Evolutionary conservation across 768 basidiomycete species (phyloP), one percentile per base, ranked within the genome.

Genomic region (Russula virescens): DNA sequence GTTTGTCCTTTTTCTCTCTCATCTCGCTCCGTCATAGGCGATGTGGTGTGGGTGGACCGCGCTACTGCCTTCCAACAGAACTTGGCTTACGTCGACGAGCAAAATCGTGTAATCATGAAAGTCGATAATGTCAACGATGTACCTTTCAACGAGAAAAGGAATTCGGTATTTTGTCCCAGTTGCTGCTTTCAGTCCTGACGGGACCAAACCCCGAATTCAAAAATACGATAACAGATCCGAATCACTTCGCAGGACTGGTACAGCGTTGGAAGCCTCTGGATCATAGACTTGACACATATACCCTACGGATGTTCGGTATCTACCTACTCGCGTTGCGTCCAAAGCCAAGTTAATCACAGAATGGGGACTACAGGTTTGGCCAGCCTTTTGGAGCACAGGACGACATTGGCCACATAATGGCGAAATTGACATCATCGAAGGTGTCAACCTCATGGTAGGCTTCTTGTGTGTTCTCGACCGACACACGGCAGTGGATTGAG

Each of bases 91-190:
- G 71, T 88, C 66, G 85, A 87, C 65, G 68, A 68, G 47, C 78
- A 78, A 1, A 84, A 87, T 8, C 82, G 86, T 59, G 86, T 84
- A 6, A 79, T 94, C 64, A 76, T 94, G 53, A 84, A 80, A 68
- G 89, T 92, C 7, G 90, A 92, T 76, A 89, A 90, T 69, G 73
- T 74, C 9, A 83, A 83, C 13, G 78, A 78, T 49, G 80, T 90
- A 1, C 72, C 76, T 18, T 73, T 71, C 26, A 78, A 79, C 59
- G 68, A 81, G 48, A 79, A 83, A 64, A 76, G 89, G 46, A 82
- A 85, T 66, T 80, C 88, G 31, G 88, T 90, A 63, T 61, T 77
- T 35, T 55, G 10, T 48, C 25, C 28, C 31, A 18, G 11, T 26
- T 19, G n/a, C 28, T 38, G 31, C 25, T 42, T 60, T 38, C 26